Evolutionary conservation across 148 eudicot genomes (phyloP).

Genomic region (Vaccinium myrtillus): DNA sequence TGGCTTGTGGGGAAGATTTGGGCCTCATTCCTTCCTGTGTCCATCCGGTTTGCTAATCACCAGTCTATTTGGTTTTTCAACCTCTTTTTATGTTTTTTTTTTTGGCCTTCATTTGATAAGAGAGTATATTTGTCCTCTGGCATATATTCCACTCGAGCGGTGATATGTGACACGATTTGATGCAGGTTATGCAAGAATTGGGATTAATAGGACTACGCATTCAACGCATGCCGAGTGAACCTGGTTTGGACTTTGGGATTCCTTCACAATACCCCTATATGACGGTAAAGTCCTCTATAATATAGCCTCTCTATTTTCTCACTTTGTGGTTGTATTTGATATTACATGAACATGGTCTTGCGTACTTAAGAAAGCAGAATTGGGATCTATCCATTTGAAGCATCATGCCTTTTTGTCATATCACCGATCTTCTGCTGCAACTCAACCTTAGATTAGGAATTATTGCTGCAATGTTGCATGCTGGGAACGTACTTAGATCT

Average conservation of each 20-base stretch:
- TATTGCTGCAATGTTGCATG: not conserved
- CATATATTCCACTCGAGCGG: not conserved
- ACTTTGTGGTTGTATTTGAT: not conserved
- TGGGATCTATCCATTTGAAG: not conserved
- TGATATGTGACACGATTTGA: not conserved
- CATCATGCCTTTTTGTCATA: not conserved
- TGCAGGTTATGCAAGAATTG: conserved; percentile 96
- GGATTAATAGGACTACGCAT: conserved; percentile 93
- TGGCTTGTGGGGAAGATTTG: conserved; percentile 97
- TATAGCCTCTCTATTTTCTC: not conserved
- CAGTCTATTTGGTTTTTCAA: not conserved
- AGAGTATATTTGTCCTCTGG: not conserved
- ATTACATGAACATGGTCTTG: not conserved
- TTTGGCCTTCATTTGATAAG: not conserved
- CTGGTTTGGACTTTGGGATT: conserved; percentile 83
- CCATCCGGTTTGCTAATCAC: conserved; percentile 68
- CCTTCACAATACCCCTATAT: conserved; percentile 89
- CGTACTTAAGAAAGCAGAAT: not conserved
- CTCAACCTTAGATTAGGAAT: not conserved
- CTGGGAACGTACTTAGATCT: not conserved
- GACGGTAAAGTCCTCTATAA: conserved; percentile 58
- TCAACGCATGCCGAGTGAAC: conserved; percentile 94
- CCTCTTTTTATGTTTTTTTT: not conserved
- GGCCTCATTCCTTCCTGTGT: conserved; percentile 96
- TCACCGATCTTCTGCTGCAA: not conserved